These are phyloP conservation scores for Globisporangium takayamanum DNA, from an alignment of 352 stramenopile species.

Conservation along the genomic window DNA sequence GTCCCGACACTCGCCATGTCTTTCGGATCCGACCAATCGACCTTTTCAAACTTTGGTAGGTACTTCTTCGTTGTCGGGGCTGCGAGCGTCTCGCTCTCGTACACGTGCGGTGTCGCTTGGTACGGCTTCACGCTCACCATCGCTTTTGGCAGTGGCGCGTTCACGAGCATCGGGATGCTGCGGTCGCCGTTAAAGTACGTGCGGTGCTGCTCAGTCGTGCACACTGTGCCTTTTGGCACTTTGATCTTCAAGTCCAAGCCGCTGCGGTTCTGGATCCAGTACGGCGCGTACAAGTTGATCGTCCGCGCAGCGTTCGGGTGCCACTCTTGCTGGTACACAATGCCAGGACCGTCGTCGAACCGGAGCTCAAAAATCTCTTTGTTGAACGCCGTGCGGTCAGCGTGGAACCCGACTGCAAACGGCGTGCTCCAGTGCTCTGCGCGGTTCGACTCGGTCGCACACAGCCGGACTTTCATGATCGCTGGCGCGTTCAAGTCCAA, in stretches of 20 bases:
- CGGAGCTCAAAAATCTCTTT: conserved; percentile 48
- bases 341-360: conserved; percentile 53
- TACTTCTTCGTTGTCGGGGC: conserved; percentile 60
- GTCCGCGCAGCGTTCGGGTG: conserved; percentile 43
- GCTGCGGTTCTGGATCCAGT: conserved; percentile 84
- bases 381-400: conserved; percentile 41
- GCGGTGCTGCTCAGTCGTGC: conserved; percentile 60
- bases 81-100: conserved; percentile 47
- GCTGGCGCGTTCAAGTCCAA: conserved; percentile 58
- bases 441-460: conserved; percentile 43
- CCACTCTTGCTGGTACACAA: conserved; percentile 71
- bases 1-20: conserved; percentile 75
- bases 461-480: conserved; percentile 75
- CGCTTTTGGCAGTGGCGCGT: conserved; percentile 54
- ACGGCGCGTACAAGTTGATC: conserved; percentile 65
- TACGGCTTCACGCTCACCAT: conserved; percentile 59
- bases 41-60: conserved; percentile 59
- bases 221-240: conserved; percentile 47
- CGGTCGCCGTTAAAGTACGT: conserved; percentile 57
- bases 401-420: conserved; percentile 57
- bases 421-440: conserved; percentile 45
- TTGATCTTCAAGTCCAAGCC: conserved; percentile 72
- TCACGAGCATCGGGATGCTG: conserved; percentile 59
- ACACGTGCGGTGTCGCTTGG: conserved; percentile 52
- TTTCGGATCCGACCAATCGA: conserved; percentile 60